Conservation (phyloP, 257 asterid species). For the Perilla frutescens region DNA sequence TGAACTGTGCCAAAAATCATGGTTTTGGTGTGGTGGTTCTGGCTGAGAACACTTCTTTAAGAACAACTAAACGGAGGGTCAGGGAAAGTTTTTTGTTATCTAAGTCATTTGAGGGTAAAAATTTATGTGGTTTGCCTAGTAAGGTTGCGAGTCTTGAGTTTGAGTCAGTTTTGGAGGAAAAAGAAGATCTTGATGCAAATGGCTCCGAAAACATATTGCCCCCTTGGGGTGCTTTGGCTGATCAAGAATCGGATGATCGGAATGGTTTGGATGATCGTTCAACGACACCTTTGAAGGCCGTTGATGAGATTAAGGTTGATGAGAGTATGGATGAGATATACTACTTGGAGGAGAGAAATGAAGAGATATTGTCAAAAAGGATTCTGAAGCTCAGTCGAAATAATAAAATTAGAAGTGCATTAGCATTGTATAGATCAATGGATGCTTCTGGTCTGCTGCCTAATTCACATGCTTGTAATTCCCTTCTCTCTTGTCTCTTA, state of each 20-base stretch:
- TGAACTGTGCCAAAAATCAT: slow-evolving; percentile 21
- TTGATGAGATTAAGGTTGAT: slow-evolving; percentile 30
- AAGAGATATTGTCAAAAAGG: slow-evolving; percentile 68
- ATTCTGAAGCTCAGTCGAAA: slow-evolving; percentile 78
- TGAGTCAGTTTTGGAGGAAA: slow-evolving; percentile 41
- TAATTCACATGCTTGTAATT: slow-evolving; percentile 81
- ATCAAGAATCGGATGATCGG: slow-evolving; percentile 32
- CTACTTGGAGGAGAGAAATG: slow-evolving; percentile 81
- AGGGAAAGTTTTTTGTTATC: slow-evolving; percentile 3
- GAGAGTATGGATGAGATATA: slow-evolving; percentile 45
- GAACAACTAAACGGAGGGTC: slow-evolving; percentile 26
- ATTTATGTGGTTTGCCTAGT: slow-evolving; percentile 18
- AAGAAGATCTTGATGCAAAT: slow-evolving; percentile 42
- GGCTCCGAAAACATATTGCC: slow-evolving; percentile 38
- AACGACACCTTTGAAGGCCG: slow-evolving; percentile 10
- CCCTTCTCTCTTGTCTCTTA: slow-evolving; percentile 73
- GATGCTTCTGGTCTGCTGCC: slow-evolving; percentile 63
- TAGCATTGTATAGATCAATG: slow-evolving; percentile 75
- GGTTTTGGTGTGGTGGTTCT: slow-evolving; percentile 30
- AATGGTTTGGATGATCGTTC: slow-evolving; percentile 16
- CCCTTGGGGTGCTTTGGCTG: slow-evolving; percentile 42
- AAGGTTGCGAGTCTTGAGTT: slow-evolving; percentile 48
- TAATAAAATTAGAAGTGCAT: slow-evolving; percentile 70
- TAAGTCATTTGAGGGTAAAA: slow-evolving; percentile 16
- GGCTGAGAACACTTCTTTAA: slow-evolving; percentile 25